Conservation (phyloP, 371 early-diverging fungal genomes). For the Umbelopsis sp. region DNA sequence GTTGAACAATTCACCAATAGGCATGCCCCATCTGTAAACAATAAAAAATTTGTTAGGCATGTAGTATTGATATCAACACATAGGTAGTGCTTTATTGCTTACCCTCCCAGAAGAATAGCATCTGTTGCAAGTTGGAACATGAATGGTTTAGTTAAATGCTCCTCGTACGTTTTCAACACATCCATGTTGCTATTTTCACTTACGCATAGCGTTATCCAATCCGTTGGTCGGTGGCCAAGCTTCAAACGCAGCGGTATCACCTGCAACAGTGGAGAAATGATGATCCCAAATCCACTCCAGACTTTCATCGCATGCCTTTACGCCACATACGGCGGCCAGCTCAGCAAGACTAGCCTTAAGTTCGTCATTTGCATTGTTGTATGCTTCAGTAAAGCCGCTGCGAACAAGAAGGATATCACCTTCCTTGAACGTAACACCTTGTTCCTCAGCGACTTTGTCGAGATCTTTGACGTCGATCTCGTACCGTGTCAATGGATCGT, state of each 20-base stretch:
- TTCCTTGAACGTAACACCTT: conserved; percentile 37
- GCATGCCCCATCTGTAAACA: conserved; percentile 31
- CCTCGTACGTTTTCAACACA: too few species aligned
- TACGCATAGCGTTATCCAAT: conserved; percentile 32
- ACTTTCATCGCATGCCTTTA: conserved; percentile 46
- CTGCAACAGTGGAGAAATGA: conserved; percentile 47
- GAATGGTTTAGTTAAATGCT: neutral
- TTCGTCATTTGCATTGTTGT: conserved; percentile 16
- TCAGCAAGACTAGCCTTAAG: conserved; percentile 23
- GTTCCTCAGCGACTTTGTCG: conserved; percentile 37
- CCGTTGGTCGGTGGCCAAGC: conserved; percentile 35
- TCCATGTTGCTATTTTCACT: conserved; percentile 2
- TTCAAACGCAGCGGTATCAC: conserved; percentile 42
- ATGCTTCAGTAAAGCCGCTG: conserved; percentile 41
- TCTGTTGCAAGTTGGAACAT: conserved; percentile 23
- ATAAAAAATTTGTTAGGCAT: neutral
- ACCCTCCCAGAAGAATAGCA: conserved; percentile 37
- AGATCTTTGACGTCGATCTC: conserved; percentile 44
- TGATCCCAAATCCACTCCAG: conserved; percentile 49
- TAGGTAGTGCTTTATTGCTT: neutral
- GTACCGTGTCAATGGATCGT: conserved; percentile 34
- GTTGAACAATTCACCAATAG: conserved; percentile 50
- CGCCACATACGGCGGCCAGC: conserved; percentile 27
- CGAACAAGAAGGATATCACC: conserved; percentile 50
- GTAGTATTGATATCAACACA: neutral